Evolutionary conservation across 257 asterid genomes (phyloP).

Genomic region (Fraxinus pennsylvanica): DNA sequence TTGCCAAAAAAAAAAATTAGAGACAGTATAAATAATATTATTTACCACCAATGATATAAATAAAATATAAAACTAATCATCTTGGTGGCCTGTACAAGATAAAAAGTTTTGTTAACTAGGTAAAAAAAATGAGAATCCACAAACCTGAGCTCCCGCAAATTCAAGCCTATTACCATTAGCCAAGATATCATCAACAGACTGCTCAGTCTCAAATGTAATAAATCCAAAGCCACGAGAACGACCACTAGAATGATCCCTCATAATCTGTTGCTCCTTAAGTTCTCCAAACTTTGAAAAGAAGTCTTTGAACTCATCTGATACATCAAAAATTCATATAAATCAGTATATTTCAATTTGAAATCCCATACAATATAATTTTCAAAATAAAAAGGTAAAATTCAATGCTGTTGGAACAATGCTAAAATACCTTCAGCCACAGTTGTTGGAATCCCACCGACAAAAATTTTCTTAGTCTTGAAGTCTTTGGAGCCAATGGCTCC

Average conservation of each 20-base stretch:
- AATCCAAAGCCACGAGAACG: conserved; percentile 72
- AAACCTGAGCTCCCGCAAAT: conserved; percentile 57
- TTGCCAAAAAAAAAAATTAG: neutral
- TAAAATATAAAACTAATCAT: neutral
- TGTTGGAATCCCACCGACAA: conserved; percentile 65
- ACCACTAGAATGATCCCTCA: conserved; percentile 56
- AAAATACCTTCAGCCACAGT: conserved; percentile 49
- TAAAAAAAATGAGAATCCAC: conserved; percentile 10
- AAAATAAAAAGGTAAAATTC: neutral
- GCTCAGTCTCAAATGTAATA: conserved; percentile 53
- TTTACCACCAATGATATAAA: neutral
- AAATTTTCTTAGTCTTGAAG: conserved; percentile 63
- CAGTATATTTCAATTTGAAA: neutral
- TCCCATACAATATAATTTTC: neutral
- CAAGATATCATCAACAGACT: conserved; percentile 54
- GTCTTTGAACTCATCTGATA: conserved; percentile 53
- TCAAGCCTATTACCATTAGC: conserved; percentile 58
- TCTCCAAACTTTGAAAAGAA: conserved; percentile 56
- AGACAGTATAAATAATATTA: neutral
- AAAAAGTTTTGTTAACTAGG: neutral
- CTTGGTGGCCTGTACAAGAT: neutral
- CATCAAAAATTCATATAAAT: conserved; percentile 26
- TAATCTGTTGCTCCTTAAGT: conserved; percentile 61
- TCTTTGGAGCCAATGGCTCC: conserved; percentile 47
- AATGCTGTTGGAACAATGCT: neutral